phyloP scores from a whole-genome alignment of 106 monocot genomes.

The Dioscorea alata region DNA sequence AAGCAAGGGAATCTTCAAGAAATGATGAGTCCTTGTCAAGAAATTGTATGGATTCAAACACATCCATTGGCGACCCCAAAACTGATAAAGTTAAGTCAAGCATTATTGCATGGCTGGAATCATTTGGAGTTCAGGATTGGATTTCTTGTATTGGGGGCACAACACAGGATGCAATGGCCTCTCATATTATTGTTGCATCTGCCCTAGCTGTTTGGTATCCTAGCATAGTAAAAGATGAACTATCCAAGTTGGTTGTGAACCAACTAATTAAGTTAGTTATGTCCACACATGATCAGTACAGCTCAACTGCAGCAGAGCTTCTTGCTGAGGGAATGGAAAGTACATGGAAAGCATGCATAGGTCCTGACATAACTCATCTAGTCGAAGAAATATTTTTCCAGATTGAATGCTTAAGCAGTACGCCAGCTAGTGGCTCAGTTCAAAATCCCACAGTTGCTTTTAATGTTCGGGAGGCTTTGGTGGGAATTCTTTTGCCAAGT shows the following conservation, averaged over 20 bases:
- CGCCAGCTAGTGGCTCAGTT: slow-evolving; percentile 30
- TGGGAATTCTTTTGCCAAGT: slow-evolving; percentile 80
- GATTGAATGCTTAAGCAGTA: slow-evolving; percentile 69
- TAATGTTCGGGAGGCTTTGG: slow-evolving; percentile 70
- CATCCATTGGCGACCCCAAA: neutral
- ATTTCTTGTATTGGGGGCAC: slow-evolving; percentile 77
- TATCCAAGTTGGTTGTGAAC: slow-evolving; percentile 52
- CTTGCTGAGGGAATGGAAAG: slow-evolving; percentile 97
- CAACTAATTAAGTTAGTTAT: slow-evolving; percentile 87
- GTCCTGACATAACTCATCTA: slow-evolving; percentile 58
- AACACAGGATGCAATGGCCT: slow-evolving; percentile 79
- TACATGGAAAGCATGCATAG: slow-evolving; percentile 73
- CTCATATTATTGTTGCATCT: slow-evolving; percentile 86
- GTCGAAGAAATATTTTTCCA: slow-evolving; percentile 82
- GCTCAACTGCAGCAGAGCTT: slow-evolving; percentile 93
- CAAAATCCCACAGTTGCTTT: slow-evolving; percentile 35
- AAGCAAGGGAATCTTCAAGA: slow-evolving; percentile 8
- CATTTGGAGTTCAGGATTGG: slow-evolving; percentile 90
- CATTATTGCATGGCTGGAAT: slow-evolving; percentile 77
- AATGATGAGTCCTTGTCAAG: slow-evolving; percentile 2
- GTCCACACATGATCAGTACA: slow-evolving; percentile 82
- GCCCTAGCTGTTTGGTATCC: slow-evolving; percentile 99
- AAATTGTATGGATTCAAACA: slow-evolving; percentile 4
- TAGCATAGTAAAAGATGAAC: slow-evolving; percentile 66
- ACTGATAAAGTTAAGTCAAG: slow-evolving; percentile 28